phyloP scores from a whole-genome alignment of 108 stramenopile species.

The Conticribra guillardii region DNA sequence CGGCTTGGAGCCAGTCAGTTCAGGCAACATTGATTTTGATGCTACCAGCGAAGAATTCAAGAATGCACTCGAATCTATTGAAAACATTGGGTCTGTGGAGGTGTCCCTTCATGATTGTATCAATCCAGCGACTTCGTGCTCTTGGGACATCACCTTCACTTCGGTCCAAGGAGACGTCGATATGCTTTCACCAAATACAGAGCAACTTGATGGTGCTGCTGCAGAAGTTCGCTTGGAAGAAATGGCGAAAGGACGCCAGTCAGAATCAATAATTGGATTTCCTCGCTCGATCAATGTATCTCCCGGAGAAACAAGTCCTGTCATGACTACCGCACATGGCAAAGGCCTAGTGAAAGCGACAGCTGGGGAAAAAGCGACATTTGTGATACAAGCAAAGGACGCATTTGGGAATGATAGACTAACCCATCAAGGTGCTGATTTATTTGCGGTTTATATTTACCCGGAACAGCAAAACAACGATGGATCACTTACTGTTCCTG shows the following conservation, averaged over 20 bases:
- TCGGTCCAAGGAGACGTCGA: constrained; percentile 31
- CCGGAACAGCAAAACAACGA: constrained; percentile 28
- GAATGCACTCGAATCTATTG: constrained; percentile 43
- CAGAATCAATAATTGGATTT: constrained; percentile 56
- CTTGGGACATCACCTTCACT: constrained; percentile 63
- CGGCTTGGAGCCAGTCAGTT: constrained; percentile 1
- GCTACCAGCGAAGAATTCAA: constrained; percentile 30
- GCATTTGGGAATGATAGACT: constrained; percentile 68
- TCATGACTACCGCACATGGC: constrained; percentile 62
- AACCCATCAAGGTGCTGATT: constrained; percentile 35
- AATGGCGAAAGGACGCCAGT: constrained; percentile 32
- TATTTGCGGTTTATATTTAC: constrained; percentile 57
- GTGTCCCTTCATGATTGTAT: constrained; percentile 38
- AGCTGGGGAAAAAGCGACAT: constrained; percentile 57
- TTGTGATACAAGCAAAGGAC: constrained; percentile 79
- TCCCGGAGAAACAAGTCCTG: constrained; percentile 55
- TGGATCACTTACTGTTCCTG: constrained; percentile 33
- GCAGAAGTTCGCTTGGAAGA: constrained; percentile 44
- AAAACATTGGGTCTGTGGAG: constrained; percentile 39
- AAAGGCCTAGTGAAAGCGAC: constrained; percentile 58
- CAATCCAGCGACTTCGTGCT: constrained; percentile 40
- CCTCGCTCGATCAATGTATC: constrained; percentile 53
- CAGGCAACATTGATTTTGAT: constrained; percentile 41
- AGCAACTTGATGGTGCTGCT: constrained; percentile 42
- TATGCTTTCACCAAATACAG: constrained; percentile 31